A percentile compares a stretch with the other conserved stretches of the same genome.
Conservation (phyloP, 345 rosid species). For the Lumnitzera racemosa region DNA sequence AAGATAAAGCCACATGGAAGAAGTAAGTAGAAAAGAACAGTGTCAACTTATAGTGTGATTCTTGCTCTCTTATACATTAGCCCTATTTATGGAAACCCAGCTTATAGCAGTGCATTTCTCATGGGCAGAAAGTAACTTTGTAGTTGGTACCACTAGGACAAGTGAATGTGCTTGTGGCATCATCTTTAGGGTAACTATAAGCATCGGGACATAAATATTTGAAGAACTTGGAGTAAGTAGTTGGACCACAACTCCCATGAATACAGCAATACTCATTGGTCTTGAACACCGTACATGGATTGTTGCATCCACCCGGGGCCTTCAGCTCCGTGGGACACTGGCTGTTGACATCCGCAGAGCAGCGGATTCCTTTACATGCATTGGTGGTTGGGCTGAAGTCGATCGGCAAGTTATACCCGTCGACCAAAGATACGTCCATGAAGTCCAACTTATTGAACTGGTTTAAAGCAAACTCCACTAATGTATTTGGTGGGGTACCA, state of each 20-base stretch:
- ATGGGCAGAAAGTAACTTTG: conserved; percentile 23
- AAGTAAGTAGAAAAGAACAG: no score
- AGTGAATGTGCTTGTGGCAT: conserved; percentile 18
- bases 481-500: conserved; percentile 19
- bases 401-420: conserved; percentile 26
- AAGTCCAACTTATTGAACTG: conserved; percentile 12
- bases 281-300: conserved; percentile 23
- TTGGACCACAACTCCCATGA: conserved; percentile 9
- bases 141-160: conserved; percentile 24
- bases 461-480: conserved; percentile 19
- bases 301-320: conserved; percentile 22
- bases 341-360: conserved; percentile 10
- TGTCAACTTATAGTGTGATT: no score
- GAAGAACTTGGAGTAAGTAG: conserved; percentile 13
- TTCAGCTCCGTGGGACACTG: conserved; percentile 17
- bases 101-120: no score
- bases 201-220: conserved; percentile 13
- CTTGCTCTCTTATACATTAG: no score
- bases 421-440: conserved; percentile 22
- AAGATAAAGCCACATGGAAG: no score
- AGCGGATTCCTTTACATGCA: conserved; percentile 12
- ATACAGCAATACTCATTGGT: conserved; percentile 19
- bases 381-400: conserved; percentile 15
- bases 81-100: no score
- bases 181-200: conserved; percentile 24